These are phyloP conservation scores for Fusarium luffae DNA, from an alignment of 2,329 filamentous ascomycete genomes.

Conservation along the genomic window DNA sequence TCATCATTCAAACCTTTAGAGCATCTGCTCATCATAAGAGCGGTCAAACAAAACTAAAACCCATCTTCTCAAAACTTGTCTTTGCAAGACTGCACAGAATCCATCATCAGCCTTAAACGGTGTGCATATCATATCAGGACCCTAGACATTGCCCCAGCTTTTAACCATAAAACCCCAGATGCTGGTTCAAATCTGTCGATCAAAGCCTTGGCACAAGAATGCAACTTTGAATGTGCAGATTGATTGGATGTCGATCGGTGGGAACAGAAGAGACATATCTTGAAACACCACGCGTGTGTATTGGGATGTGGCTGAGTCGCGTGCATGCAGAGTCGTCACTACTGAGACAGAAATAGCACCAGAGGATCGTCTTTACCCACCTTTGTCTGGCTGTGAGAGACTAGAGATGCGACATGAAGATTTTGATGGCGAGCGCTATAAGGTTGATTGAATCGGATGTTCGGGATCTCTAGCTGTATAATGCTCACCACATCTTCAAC, in stretches of 20 bases:
- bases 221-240: constrained; percentile 4
- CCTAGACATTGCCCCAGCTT: not conserved
- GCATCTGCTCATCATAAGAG: constrained; percentile 17
- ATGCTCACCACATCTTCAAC: constrained; percentile 3
- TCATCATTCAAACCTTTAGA: not conserved
- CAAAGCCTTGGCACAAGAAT: constrained; percentile 5
- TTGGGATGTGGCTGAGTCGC: constrained; percentile 29
- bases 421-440: not conserved
- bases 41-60: constrained; percentile 7
- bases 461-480: not conserved
- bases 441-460: not conserved
- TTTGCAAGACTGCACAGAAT: no score
- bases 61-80: not conserved
- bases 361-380: not conserved
- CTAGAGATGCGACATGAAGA: not conserved
- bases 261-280: constrained; percentile 17
- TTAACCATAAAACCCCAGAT: not conserved
- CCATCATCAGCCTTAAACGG: not conserved
- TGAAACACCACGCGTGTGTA: constrained; percentile 31
- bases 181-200: not conserved
- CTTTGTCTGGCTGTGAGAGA: constrained; percentile 8
- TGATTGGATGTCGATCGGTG: constrained; percentile 17
- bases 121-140: not conserved
- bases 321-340: constrained; percentile 10
- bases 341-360: constrained; percentile 35